A percentile compares a stretch with the other conserved stretches of the same genome.
Evolutionary conservation across 768 basidiomycete species (phyloP).

Genomic region (Rhodotorula toruloides): DNA sequence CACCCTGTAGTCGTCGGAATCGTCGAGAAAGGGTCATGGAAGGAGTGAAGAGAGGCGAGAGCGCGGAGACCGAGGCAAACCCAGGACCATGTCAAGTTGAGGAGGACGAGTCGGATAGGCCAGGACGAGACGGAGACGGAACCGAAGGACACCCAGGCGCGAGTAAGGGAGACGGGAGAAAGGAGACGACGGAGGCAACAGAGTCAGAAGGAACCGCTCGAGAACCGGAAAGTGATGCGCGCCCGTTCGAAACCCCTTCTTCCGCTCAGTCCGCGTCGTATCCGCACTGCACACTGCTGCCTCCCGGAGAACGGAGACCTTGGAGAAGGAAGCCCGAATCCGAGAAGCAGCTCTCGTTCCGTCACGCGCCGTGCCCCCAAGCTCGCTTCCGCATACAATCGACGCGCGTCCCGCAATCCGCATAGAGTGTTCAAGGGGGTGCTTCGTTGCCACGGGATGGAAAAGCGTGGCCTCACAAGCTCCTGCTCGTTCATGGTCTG

Average conservation of each 20-base stretch:
- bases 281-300: no score
- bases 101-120: slow-evolving; percentile 8
- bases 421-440: no score
- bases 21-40: not conserved
- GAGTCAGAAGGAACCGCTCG: slow-evolving; percentile 22
- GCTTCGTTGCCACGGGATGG: no score
- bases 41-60: not conserved
- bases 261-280: no score
- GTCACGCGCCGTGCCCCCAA: not conserved
- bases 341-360: not conserved
- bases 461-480: slow-evolving; percentile 50
- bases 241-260: no score
- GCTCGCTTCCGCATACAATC: not conserved
- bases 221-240: no score
- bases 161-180: not conserved
- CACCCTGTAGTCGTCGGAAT: slow-evolving; percentile 2
- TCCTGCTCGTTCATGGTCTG: slow-evolving; percentile 78
- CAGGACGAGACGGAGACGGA: not conserved
- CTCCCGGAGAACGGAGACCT: not conserved
- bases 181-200: not conserved
- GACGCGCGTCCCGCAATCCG: not conserved
- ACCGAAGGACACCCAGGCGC: not conserved
- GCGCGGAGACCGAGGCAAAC: not conserved
- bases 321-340: slow-evolving; percentile 2
- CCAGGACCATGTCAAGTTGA: not conserved